These are phyloP conservation scores for Perilla frutescens DNA, from an alignment of 257 asterid species.

Conservation along the genomic window DNA sequence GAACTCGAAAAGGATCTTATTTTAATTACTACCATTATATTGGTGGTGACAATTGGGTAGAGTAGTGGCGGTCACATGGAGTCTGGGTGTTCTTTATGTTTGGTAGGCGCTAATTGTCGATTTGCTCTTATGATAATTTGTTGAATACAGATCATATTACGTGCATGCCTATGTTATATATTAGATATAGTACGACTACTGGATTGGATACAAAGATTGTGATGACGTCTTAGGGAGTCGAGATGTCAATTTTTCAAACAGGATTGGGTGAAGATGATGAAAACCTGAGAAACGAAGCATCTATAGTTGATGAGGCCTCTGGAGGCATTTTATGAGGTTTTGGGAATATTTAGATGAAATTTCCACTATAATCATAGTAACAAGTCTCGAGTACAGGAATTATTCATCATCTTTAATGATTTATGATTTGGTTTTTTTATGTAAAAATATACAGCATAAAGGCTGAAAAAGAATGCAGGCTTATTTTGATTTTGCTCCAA, in stretches of 20 bases:
- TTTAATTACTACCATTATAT: background rate
- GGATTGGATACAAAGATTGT: background rate
- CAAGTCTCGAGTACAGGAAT: background rate
- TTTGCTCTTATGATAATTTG: conserved; percentile 13
- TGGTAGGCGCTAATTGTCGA: background rate
- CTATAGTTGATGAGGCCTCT: background rate
- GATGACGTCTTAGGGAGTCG: background rate
- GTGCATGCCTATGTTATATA: background rate
- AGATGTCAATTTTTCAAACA: background rate
- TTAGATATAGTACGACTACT: background rate
- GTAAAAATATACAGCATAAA: no score
- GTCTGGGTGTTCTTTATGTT: background rate
- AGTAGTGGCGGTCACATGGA: background rate
- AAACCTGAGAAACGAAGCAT: conserved; percentile 9
- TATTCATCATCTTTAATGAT: background rate
- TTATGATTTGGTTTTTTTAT: background rate
- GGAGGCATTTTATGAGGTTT: background rate
- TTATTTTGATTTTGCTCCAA: background rate
- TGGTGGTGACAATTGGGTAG: background rate
- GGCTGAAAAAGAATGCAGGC: background rate
- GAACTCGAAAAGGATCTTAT: no score
- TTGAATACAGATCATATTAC: background rate
- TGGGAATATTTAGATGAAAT: background rate
- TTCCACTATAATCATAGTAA: background rate
- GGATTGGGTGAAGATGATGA: conserved; percentile 3